phyloP scores from a whole-genome alignment of 139 green algal genomes.

The Picochlorum sp. region DNA sequence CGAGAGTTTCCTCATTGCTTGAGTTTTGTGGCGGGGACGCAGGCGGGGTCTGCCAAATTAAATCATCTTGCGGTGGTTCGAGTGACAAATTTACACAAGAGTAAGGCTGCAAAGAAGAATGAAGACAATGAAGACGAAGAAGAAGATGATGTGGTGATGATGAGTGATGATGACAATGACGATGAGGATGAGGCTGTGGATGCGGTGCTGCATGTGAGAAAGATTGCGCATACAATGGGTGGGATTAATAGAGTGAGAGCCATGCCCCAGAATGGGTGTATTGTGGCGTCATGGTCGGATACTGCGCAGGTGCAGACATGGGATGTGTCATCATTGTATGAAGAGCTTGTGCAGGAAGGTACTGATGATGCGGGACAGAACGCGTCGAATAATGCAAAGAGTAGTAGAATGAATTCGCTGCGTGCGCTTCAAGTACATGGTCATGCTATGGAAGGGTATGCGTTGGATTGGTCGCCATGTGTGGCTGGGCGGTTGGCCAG shows the following conservation, averaged over 20 bases:
- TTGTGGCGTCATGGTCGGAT: slow-evolving; percentile 88
- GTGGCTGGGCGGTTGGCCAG: slow-evolving; percentile 61
- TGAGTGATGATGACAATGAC: neutral
- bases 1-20: slow-evolving; percentile 81
- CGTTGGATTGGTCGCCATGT: slow-evolving; percentile 73
- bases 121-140: neutral
- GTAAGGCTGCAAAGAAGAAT: slow-evolving; percentile 1
- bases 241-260: slow-evolving; percentile 87
- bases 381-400: slow-evolving; percentile 6
- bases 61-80: slow-evolving; percentile 74
- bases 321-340: slow-evolving; percentile 56
- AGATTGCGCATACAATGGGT: slow-evolving; percentile 53
- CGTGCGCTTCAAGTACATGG: slow-evolving; percentile 28
- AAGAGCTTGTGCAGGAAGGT: slow-evolving; percentile 46
- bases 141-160: slow-evolving; percentile 8
- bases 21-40: slow-evolving; percentile 70
- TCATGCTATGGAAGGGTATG: slow-evolving; percentile 80
- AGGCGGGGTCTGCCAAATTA: slow-evolving; percentile 47
- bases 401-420: slow-evolving; percentile 13
- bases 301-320: slow-evolving; percentile 73
- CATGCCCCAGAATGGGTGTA: slow-evolving; percentile 72
- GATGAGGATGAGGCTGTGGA: slow-evolving; percentile 45
- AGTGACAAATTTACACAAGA: slow-evolving; percentile 50
- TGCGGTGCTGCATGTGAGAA: slow-evolving; percentile 37
- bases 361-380: neutral